Evolutionary conservation across 495 filamentous ascomycete genomes (phyloP).

Genomic region (Aspergillus cavernicola): DNA sequence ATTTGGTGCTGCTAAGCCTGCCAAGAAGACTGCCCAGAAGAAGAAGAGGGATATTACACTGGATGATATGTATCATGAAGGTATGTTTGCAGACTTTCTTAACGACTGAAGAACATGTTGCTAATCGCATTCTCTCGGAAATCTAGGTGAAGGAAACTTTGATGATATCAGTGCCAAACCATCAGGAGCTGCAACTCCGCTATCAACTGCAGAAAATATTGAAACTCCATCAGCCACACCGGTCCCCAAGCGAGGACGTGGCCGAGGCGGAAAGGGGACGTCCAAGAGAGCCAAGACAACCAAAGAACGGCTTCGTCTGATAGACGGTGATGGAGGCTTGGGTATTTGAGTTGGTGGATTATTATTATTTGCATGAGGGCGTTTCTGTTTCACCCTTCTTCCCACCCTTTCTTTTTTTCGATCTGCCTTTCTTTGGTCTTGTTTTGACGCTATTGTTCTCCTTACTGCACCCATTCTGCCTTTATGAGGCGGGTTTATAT

Average conservation of each 20-base stretch:
- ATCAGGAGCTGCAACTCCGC: constrained; percentile 79
- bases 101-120: neutral
- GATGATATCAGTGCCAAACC: constrained; percentile 77
- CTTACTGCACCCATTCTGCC: constrained; percentile 13
- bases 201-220: constrained; percentile 48
- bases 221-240: constrained; percentile 44
- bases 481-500: neutral
- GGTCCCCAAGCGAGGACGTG: constrained; percentile 51
- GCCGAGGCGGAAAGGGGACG: constrained; percentile 46
- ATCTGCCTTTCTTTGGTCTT: constrained; percentile 12
- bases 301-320: constrained; percentile 82
- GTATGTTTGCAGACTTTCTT: constrained; percentile 48
- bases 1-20: constrained; percentile 49
- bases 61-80: constrained; percentile 98
- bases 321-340: constrained; percentile 67
- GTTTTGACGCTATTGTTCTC: constrained; percentile 15
- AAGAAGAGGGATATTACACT: constrained; percentile 75
- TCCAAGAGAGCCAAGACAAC: constrained; percentile 88
- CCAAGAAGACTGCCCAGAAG: constrained; percentile 53
- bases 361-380: constrained; percentile 30
- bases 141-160: constrained; percentile 85
- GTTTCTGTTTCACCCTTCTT: constrained; percentile 19
- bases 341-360: constrained; percentile 21
- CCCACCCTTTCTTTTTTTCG: constrained; percentile 3
- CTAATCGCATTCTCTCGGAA: neutral